Base-by-base conservation (phyloP, 257 asterid genomes). In the Rhazya stricta region DNA sequence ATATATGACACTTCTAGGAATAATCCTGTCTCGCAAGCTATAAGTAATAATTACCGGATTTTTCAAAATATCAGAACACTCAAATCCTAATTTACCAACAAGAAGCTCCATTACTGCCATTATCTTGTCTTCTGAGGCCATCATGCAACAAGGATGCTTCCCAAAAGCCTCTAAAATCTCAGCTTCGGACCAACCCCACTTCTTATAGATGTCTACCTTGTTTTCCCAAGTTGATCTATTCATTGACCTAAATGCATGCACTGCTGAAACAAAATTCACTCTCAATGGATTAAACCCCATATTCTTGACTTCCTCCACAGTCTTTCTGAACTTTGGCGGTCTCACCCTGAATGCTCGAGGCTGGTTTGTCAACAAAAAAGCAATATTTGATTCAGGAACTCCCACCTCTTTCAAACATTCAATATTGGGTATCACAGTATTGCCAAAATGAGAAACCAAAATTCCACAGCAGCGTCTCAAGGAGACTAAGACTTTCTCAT, bases 151-250 rank as follows among this genome's bases (percentile, higher is more conserved):
- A 18, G 86, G 86, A 39, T 43, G 23, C 79, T 30, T 79, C 68
- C 25, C 13, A 72, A 82, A 82, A n/a, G 81, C 81, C 16, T 67
- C 30, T 6, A 72, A n/a, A 6, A 77, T 54, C 46, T 76, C 81
- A 13, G 68, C 73, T 23, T 73, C 72, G 29, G 81, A 75, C 67
- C 76, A 77, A 41, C 86, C 86, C 81, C 86, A 82, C 45, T 71
- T 76, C 78, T 73, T 79, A 74, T 82, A 82, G 46, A 71, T 37
- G 29, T 67, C 79, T 63, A 82, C 30, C 74, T 82, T 82, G 56
- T 69, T 76, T 36, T 79, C 77, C 86, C 81, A 82, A 2, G 57
- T 71, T 69, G 60, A 53, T 56, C 50, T 78, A 58, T 72, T 75
- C 77, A 54, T 63, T 25, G 13, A 18, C 51, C 53, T 51, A 36